phyloP scores from a whole-genome alignment of 2,329 filamentous ascomycete genomes.

The Exophiala sp. region DNA sequence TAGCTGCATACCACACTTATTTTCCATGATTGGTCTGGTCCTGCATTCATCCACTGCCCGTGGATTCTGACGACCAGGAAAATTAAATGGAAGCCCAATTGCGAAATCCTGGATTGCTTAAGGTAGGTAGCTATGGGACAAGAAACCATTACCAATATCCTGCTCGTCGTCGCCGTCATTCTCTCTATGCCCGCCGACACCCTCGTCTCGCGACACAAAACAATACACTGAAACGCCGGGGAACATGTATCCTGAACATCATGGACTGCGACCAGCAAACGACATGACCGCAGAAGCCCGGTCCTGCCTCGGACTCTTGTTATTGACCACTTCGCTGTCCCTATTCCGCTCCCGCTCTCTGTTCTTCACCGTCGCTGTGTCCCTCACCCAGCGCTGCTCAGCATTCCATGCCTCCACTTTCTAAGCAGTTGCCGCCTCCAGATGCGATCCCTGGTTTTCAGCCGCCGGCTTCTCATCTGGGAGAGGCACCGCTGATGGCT shows the following conservation, averaged over 20 bases:
- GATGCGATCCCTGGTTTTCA: conserved; percentile 22
- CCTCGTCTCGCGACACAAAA: not conserved
- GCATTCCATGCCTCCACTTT: conserved; percentile 18
- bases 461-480: conserved; percentile 13
- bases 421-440: conserved; percentile 27
- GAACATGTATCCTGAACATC: conserved; percentile 2
- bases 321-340: conserved; percentile 3
- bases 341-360: not conserved
- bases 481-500: conserved; percentile 3
- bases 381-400: conserved; percentile 8
- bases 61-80: too few relatives aligned
- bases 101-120: not conserved
- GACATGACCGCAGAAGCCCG: not conserved
- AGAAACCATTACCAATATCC: too few relatives aligned
- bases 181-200: not conserved
- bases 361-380: not conserved
- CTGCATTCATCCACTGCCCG: too few relatives aligned
- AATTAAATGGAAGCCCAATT: not conserved
- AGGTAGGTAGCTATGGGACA: too few relatives aligned
- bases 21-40: too few relatives aligned
- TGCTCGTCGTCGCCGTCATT: too few relatives aligned
- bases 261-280: conserved; percentile 4
- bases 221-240: not conserved
- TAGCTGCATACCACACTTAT: too few relatives aligned
- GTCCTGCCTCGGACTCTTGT: not conserved